Percentiles rank a stretch among this genome's conserved stretches.
These are phyloP conservation scores for Cicer cuneatum DNA, from an alignment of 306 rosid genomes.

Conservation along the genomic window DNA sequence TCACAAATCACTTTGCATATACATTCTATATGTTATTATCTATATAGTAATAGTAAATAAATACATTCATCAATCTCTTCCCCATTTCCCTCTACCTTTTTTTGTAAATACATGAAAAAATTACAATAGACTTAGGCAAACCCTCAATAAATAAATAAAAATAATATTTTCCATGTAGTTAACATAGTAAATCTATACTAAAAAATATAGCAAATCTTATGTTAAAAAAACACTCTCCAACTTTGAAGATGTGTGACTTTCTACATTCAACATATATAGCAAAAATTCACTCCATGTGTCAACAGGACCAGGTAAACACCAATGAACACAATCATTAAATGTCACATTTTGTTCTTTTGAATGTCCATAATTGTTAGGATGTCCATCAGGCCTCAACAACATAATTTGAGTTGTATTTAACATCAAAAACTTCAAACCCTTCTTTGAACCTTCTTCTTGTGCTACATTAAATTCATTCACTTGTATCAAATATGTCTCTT, in stretches of 20 bases:
- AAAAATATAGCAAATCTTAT: background rate
- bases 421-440: conserved; percentile 60
- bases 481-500: conserved; percentile 58
- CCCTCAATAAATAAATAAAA: background rate
- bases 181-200: conserved; percentile 5
- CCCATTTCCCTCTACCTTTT: background rate
- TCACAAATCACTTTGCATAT: conserved; percentile 8
- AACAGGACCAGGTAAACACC: conserved; percentile 97
- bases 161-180: background rate
- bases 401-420: conserved; percentile 73
- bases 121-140: conserved; percentile 16
- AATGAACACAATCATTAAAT: conserved; percentile 85
- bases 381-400: conserved; percentile 91
- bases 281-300: conserved; percentile 95
- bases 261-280: conserved; percentile 57
- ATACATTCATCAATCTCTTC: conserved; percentile 7
- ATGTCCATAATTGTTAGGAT: conserved; percentile 72
- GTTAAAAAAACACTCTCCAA: conserved; percentile 32
- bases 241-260: conserved; percentile 35
- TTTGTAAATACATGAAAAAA: conserved; percentile 20
- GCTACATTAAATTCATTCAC: conserved; percentile 67
- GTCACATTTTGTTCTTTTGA: conserved; percentile 54
- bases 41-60: background rate
- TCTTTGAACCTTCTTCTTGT: conserved; percentile 49
- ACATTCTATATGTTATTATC: conserved; percentile 7